Evolutionary conservation across 352 stramenopile species (phyloP).

Genomic region (Phytopythium aichiense): DNA sequence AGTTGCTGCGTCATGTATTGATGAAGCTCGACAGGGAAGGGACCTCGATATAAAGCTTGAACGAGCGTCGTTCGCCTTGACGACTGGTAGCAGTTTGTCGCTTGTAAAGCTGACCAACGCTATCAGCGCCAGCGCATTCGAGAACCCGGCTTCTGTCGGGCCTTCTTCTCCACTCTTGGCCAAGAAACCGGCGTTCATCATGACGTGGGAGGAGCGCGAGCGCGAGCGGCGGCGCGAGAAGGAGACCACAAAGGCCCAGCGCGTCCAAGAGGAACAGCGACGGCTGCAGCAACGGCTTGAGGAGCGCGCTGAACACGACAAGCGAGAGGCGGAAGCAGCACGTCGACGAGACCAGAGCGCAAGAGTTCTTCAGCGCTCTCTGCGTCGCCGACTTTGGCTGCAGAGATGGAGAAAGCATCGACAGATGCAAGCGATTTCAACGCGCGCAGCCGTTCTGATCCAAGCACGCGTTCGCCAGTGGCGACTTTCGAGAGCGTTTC

Average conservation of each 20-base stretch:
- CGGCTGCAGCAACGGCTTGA: slow-evolving; percentile 33
- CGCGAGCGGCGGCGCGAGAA: slow-evolving; percentile 53
- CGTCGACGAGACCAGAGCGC: neutral
- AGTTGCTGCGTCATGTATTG: slow-evolving; percentile 5
- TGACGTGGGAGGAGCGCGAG: slow-evolving; percentile 75
- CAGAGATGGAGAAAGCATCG: neutral
- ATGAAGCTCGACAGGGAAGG: neutral
- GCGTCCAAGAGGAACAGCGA: slow-evolving; percentile 63
- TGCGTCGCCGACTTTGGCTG: neutral
- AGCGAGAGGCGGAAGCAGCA: slow-evolving; percentile 3
- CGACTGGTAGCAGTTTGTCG: neutral
- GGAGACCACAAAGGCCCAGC: slow-evolving; percentile 41
- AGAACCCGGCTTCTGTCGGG: neutral
- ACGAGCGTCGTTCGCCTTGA: neutral
- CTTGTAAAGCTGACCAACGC: neutral
- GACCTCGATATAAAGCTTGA: neutral
- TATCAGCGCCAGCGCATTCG: neutral
- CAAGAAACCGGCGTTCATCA: slow-evolving; percentile 56
- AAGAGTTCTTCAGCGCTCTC: neutral
- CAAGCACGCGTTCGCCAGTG: slow-evolving; percentile 1
- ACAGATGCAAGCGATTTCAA: neutral
- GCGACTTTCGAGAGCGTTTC: slow-evolving; percentile 1
- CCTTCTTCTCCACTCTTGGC: slow-evolving; percentile 17
- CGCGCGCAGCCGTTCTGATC: neutral
- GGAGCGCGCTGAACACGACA: slow-evolving; percentile 23